These are phyloP conservation scores for Brasilioporus rufonigricans DNA, from an alignment of 768 basidiomycete species.

Conservation along the genomic window DNA sequence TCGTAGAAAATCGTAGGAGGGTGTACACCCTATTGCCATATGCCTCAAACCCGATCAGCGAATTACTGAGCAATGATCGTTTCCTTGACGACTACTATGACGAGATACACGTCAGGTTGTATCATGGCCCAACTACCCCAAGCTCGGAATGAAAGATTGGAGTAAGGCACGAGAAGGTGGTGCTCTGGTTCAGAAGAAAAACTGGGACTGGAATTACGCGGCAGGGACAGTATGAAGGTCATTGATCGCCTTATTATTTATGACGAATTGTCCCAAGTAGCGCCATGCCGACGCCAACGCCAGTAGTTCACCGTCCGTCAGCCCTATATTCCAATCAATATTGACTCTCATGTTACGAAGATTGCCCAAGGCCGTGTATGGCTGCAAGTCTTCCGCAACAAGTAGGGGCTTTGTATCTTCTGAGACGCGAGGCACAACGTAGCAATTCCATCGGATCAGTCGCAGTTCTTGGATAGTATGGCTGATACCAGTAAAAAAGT, in stretches of 20 bases:
- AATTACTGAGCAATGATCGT: too few species aligned
- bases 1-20: too few species aligned
- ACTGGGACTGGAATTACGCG: not conserved
- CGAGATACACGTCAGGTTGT: not conserved
- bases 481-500: not conserved
- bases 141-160: not conserved
- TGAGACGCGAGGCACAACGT: not conserved
- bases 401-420: not conserved
- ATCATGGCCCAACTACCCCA: not conserved
- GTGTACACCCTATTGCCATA: too few species aligned
- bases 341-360: not conserved
- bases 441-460: not conserved
- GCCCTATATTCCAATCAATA: not conserved
- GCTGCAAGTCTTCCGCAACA: not conserved
- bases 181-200: too few species aligned
- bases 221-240: not conserved
- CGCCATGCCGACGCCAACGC: not conserved
- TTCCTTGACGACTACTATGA: too few species aligned
- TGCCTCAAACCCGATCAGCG: too few species aligned
- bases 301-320: not conserved
- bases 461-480: not conserved
- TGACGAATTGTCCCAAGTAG: not conserved
- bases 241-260: not conserved
- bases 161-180: too few species aligned
- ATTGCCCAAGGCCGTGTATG: not conserved